Evolutionary conservation across 768 basidiomycete genomes (phyloP), one percentile per base, ranked within the genome.

Genomic region (Pilatotrama ljubarskyi): DNA sequence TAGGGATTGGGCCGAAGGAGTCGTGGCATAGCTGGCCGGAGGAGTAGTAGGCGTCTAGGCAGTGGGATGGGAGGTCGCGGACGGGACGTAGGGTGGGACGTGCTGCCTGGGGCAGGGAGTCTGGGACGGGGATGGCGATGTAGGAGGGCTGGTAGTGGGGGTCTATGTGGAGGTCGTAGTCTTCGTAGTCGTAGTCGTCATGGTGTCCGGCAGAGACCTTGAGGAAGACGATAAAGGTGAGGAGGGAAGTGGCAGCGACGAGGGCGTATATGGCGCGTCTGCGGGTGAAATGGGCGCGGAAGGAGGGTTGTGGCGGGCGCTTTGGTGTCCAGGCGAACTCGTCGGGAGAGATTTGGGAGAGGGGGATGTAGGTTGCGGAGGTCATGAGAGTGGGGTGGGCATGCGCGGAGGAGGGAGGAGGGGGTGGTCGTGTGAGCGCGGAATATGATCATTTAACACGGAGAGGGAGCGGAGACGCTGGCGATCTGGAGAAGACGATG

Each of bases 1-100:
- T 56, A n/a, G 61, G 62, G 5, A 61, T 32, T 2, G 51, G 55
- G 0, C 63, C 63, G 13, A 60, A 44, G 15, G 43, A 51, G 9
- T 65, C 61, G 36, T 66, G 58, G 22, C 67, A 68, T 10, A 56
- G 62, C 3, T 52, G 56, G 1, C 69, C 69, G 2, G 47, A 29
- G 35, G 60, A 43, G 37, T 66, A 66, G 48, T 69, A 66, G 20
- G 58, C 65, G 25, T 70, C 69, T 9, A 67, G 52, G 44, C 69
- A 70, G 36, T 58, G n/a, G 2, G 50, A 43, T 0, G 66, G 66
- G 2, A 68, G 61, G 37, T 63, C 64, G 48, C 63, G 66, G 2
- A 62, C 61, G 8, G 65, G 67, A 22, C 56, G 49, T 32, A 70
- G 55, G 14, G 22, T 57, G 10, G 61, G 59, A 29, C 47, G 60